These are phyloP conservation scores for Irpex sp. DNA, from an alignment of 1,284 basidiomycete genomes.

Conservation along the genomic window DNA sequence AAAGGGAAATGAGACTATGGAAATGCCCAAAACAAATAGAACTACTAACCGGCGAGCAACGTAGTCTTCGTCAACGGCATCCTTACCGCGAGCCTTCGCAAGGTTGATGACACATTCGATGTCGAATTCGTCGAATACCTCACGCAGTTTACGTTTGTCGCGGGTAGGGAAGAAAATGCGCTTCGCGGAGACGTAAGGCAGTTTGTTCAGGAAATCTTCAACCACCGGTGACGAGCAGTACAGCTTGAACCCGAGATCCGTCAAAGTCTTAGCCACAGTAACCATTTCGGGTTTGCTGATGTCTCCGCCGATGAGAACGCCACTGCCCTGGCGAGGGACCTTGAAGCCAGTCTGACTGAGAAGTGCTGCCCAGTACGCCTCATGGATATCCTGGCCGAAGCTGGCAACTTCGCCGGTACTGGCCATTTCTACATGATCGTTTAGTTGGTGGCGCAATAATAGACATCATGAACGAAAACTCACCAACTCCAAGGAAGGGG, in stretches of 20 bases:
- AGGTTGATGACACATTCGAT: constrained; percentile 96
- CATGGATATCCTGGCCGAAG: constrained; percentile 91
- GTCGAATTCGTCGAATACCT: constrained; percentile 92
- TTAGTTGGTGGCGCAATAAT: not conserved
- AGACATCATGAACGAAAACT: constrained; percentile 27
- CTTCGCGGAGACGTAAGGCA: constrained; percentile 78
- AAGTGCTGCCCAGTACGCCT: constrained; percentile 94
- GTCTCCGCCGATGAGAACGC: constrained; percentile 87
- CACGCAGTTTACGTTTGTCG: constrained; percentile 93
- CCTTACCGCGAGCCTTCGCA: constrained; percentile 73
- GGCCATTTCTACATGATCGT: constrained; percentile 76
- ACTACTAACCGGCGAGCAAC: constrained; percentile 75
- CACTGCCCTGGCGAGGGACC: constrained; percentile 73
- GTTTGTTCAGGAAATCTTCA: constrained; percentile 78
- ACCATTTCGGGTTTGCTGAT: constrained; percentile 77
- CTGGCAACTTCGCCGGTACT: constrained; percentile 98
- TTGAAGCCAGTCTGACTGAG: constrained; percentile 91
- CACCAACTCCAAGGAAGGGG: constrained; percentile 93
- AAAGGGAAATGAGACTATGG: constrained; percentile 10
- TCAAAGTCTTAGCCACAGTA: constrained; percentile 71
- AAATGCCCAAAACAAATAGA: constrained; percentile 2
- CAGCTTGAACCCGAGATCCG: constrained; percentile 85
- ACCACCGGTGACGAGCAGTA: constrained; percentile 82
- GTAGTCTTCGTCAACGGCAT: constrained; percentile 91
- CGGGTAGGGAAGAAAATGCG: constrained; percentile 95